Evolutionary conservation across 768 basidiomycete species (phyloP), one percentile per base, ranked within the genome.

Genomic region (Suillus americanus): DNA sequence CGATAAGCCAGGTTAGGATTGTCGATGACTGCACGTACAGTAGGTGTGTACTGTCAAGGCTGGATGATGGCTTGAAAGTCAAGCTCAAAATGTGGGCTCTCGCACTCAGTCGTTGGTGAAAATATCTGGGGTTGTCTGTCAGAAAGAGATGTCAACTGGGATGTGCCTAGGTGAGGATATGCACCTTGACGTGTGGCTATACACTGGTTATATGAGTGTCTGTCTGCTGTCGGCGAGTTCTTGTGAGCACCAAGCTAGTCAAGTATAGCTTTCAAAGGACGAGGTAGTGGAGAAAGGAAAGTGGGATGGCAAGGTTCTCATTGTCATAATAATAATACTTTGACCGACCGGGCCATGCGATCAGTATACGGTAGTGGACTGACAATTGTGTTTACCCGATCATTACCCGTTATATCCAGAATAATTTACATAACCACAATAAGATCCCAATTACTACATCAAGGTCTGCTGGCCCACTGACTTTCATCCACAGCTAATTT

Each of bases 371-470:
- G 56, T 23, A 12, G 57, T 37, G 23, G 38, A 57, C 37, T 53
- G 61, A 57, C 48, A 72, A 75, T 74, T 72, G 74, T 75, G 65
- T 68, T 64, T 60, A 57, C 40, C 28, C 45, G 45, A 48, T 54
- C 55, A 3, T 62, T 68, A n/a, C 63, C 66, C 41, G 55, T 65
- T 76, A 73, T 71, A 60, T 70, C 67, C 48, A 63, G 16, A 40
- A 60, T 37, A 40, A 18, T 41, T 59, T 59, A 59, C 57, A 28
- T 59, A 59, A 59, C 57, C 65, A 76, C 74, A 74, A 74, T 76
- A 76, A 70, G 66, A 63, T 33, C 33, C 14, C 3, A 46, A 55
- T 59, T 59, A 28, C 57, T 28, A 59, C 57, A 59, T 59, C 30
- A 8, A 37, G 35, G 13, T 46, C 30, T 30, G 33, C 48, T 50